Evolutionary conservation across 805 yeast genomes (phyloP), one percentile per base, ranked within the genome.

Genomic region (Candida khao-thaluensis): DNA sequence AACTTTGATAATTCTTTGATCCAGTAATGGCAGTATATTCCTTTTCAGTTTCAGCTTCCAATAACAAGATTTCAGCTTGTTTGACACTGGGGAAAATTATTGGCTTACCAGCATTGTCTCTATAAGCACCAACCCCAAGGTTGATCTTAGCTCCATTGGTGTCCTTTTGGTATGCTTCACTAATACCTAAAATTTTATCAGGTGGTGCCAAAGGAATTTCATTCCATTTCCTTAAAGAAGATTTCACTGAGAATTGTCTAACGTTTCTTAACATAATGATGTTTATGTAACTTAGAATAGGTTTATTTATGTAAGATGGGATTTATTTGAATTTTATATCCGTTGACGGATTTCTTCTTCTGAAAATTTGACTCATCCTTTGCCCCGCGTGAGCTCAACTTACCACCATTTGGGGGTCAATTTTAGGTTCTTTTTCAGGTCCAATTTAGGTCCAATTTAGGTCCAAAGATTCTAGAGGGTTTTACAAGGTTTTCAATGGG

Each of bases 21-120:
- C 99, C 99, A 38, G 77, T 77, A 57, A 93, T 93, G 8, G 89
- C 89, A 25, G 89, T 82, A 62, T 87, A 87, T 66, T 87, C 96
- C 69, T 87, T 85, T 68, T 86, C 82, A 42, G 71, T 71, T 52
- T 71, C 74, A 45, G 68, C 53, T 48, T 62, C 72, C 42, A 69
- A 60, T 41, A 82, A 62, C 15, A 66, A 59, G 37, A 63, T 53
- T 59, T 82, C 91, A 30, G 90, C 91, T 52, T 71, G 66, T 53
- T 72, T 70, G 44, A 87, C 87, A 21, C 85, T 71, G 12, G 95
- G 90, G 51, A 90, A 73, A 41, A 91, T 83, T 77, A 86, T 88
- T 33, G 98, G 97, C 60, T 81, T 78, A 33, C 98, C 98, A 7
- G 64, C 51, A 59, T 83, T 80, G 61, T 89, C 95, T 60, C 98